These are phyloP conservation scores for Geotrichum klebahnii DNA, from an alignment of 1,139 yeast species.

Conservation along the genomic window DNA sequence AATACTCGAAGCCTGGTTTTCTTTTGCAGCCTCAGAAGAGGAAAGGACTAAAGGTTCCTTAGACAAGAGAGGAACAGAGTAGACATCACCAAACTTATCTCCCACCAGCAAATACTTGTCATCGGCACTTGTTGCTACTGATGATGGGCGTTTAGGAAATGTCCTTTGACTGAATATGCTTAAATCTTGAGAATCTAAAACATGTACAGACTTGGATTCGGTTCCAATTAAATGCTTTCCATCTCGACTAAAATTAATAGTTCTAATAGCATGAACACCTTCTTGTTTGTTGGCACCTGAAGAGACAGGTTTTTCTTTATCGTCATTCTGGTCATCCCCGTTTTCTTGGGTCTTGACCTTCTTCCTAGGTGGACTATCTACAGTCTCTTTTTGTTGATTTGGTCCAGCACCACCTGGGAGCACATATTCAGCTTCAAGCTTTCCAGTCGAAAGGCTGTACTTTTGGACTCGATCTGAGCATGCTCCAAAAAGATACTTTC, in stretches of 20 bases:
- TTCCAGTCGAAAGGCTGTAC: conserved; percentile 21
- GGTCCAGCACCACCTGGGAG: conserved; percentile 6
- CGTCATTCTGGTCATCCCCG: background rate
- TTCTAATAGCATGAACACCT: conserved; percentile 36
- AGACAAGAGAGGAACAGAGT: conserved; percentile 47
- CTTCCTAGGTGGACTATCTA: conserved; percentile 14
- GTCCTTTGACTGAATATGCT: conserved; percentile 62
- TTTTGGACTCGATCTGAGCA: conserved; percentile 23
- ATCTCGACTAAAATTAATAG: conserved; percentile 50
- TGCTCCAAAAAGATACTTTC: conserved; percentile 25
- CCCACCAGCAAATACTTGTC: conserved; percentile 60
- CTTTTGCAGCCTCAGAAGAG: conserved; percentile 20
- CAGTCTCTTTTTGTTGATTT: conserved; percentile 4
- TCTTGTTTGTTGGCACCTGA: conserved; percentile 14
- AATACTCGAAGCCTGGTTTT: conserved; percentile 28
- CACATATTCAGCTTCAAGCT: conserved; percentile 17
- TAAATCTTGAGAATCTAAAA: conserved; percentile 47
- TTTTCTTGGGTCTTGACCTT: conserved; percentile 23
- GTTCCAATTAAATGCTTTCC: conserved; percentile 62
- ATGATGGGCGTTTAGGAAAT: conserved; percentile 86
- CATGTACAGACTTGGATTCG: conserved; percentile 70
- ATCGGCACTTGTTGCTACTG: conserved; percentile 55
- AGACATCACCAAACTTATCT: conserved; percentile 98
- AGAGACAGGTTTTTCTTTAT: conserved; percentile 1
- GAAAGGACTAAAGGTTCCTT: conserved; percentile 24